Percentiles rank a stretch among this genome's conserved stretches.
Evolutionary conservation across 1,139 yeast genomes (phyloP).

Genomic region (Blastobotrys capitulatus): DNA sequence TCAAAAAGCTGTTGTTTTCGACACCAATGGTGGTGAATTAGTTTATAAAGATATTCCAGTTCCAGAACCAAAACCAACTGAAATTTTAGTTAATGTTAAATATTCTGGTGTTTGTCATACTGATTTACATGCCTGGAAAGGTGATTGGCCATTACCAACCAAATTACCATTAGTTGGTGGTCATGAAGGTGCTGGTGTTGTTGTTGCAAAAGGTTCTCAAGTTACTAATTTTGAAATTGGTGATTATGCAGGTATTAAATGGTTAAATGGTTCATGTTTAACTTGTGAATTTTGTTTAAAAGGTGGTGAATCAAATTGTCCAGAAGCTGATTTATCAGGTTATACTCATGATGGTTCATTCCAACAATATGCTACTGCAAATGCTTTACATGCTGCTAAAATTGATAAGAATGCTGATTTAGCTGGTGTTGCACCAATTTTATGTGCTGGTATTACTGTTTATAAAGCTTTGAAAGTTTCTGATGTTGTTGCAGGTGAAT

Average conservation of each 20-base stretch:
- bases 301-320: constrained; percentile 66
- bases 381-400: constrained; percentile 79
- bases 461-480: constrained; percentile 78
- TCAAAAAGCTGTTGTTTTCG: constrained; percentile 70
- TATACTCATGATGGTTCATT: constrained; percentile 79
- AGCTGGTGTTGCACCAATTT: constrained; percentile 69
- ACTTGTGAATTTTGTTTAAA: constrained; percentile 67
- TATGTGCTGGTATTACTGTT: constrained; percentile 80
- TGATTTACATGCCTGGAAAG: constrained; percentile 68
- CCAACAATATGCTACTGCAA: constrained; percentile 83
- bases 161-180: constrained; percentile 74
- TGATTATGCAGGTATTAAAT: constrained; percentile 71
- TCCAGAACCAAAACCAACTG: constrained; percentile 55
- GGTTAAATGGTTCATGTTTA: constrained; percentile 68
- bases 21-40: constrained; percentile 60
- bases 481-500: constrained; percentile 59
- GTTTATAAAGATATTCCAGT: constrained; percentile 58
- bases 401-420: constrained; percentile 67
- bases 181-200: constrained; percentile 85
- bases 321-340: constrained; percentile 64
- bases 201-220: constrained; percentile 63
- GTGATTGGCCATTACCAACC: constrained; percentile 63
- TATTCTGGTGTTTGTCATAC: constrained; percentile 68
- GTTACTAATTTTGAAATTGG: constrained; percentile 70
- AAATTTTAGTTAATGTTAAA: constrained; percentile 55